Percentiles rank a stretch among this genome's conserved stretches.
These are phyloP conservation scores for Trichoderma koningii DNA, from an alignment of 2,329 filamentous ascomycete genomes.

Conservation along the genomic window DNA sequence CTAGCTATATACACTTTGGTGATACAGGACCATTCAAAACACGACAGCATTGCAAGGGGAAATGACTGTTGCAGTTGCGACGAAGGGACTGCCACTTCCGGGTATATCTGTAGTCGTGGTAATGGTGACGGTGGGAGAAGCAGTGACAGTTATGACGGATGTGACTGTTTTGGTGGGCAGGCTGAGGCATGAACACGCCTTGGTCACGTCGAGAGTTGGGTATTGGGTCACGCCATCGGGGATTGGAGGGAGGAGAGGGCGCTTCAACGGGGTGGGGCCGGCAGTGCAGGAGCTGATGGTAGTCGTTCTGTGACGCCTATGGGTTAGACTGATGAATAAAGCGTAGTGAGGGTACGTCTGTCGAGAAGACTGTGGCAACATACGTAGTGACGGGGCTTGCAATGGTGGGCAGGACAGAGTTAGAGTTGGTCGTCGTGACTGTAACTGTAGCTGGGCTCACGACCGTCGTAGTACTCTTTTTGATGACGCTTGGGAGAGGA, in stretches of 20 bases:
- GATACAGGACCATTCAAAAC: too few relatives aligned
- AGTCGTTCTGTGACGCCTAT: neutral
- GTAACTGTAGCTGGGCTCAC: constrained; percentile 3
- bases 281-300: constrained; percentile 2
- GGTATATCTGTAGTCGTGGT: neutral
- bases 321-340: neutral
- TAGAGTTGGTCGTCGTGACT: neutral
- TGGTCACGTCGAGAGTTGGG: neutral
- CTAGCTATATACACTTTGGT: too few relatives aligned
- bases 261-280: neutral
- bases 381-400: neutral
- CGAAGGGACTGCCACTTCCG: too few relatives aligned
- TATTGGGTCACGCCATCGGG: neutral
- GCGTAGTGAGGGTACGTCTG: too few relatives aligned
- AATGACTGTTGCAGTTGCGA: too few relatives aligned
- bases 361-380: neutral
- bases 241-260: neutral
- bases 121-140: constrained; percentile 1
- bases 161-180: constrained; percentile 13
- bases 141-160: neutral
- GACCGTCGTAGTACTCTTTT: neutral
- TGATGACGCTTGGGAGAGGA: neutral
- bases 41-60: too few relatives aligned
- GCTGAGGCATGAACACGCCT: constrained; percentile 10
- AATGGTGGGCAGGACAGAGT: neutral